Percentiles rank a stretch among this genome's conserved stretches.
Conservation (phyloP, 176 grass and related monocot species). For the Cenchrus americanus region DNA sequence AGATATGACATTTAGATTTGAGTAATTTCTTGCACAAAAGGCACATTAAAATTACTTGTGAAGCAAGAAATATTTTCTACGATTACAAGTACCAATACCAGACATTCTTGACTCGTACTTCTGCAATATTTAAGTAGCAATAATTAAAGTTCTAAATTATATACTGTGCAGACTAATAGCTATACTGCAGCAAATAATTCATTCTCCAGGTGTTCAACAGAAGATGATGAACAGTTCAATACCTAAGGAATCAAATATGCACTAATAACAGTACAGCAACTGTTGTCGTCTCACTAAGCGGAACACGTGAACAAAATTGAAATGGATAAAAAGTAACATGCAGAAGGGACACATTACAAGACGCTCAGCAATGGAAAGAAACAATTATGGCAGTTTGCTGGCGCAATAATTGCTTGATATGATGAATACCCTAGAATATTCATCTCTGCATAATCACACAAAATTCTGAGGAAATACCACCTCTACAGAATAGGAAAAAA, state of each 20-base stretch:
- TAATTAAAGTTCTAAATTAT: background rate
- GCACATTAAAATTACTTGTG: background rate
- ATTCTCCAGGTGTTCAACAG: background rate
- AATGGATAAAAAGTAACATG: background rate
- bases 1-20: background rate
- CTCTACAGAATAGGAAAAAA: background rate
- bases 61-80: constrained; percentile 5
- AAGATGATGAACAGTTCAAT: background rate
- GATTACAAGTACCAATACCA: background rate
- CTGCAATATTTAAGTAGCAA: background rate
- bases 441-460: background rate
- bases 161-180: background rate
- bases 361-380: background rate
- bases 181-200: background rate
- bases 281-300: background rate
- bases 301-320: background rate
- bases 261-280: background rate
- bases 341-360: constrained; percentile 11
- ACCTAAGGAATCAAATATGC: background rate
- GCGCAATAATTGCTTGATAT: background rate
- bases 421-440: background rate
- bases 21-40: constrained; percentile 12
- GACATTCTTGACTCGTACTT: background rate
- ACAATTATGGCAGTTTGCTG: background rate
- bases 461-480: background rate